These are phyloP conservation scores for Clarireedia paspali DNA, from an alignment of 2,329 filamentous ascomycete genomes.

Conservation along the genomic window DNA sequence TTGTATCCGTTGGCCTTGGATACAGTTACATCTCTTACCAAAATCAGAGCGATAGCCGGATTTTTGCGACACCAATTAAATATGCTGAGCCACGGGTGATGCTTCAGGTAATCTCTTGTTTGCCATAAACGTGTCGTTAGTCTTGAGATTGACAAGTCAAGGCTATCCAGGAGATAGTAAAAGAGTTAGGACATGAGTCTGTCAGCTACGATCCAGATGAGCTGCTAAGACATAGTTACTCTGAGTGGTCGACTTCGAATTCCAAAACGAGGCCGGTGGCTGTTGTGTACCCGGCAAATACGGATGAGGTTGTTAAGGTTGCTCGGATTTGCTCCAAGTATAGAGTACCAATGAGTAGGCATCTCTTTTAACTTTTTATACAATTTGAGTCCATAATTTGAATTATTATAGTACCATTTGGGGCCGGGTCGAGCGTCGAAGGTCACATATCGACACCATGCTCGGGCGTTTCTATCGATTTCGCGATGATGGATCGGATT, in stretches of 20 bases:
- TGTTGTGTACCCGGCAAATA: slow-evolving; percentile 53
- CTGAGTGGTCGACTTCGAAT: slow-evolving; percentile 54
- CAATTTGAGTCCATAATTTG: background rate
- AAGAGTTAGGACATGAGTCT: background rate
- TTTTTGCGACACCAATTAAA: background rate
- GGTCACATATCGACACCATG: slow-evolving; percentile 82
- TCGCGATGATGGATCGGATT: slow-evolving; percentile 76
- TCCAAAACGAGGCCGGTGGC: slow-evolving; percentile 51
- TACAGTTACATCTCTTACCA: background rate
- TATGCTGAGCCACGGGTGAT: slow-evolving; percentile 7
- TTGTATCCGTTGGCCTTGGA: background rate
- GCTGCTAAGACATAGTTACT: slow-evolving; percentile 52
- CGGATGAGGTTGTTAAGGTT: slow-evolving; percentile 52
- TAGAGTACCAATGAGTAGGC: slow-evolving; percentile 61
- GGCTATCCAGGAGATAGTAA: slow-evolving; percentile 4
- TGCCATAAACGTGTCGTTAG: background rate
- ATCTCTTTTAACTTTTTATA: slow-evolving; percentile 31
- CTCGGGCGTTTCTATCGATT: slow-evolving; percentile 83
- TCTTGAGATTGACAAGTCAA: background rate
- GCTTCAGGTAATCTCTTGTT: background rate
- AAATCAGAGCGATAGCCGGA: background rate
- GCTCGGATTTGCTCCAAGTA: slow-evolving; percentile 66
- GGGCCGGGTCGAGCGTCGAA: slow-evolving; percentile 37
- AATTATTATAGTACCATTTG: background rate
- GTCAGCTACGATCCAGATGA: slow-evolving; percentile 39